These are phyloP conservation scores for Circinella minor DNA, from an alignment of 371 early-diverging fungal genomes.

Conservation along the genomic window DNA sequence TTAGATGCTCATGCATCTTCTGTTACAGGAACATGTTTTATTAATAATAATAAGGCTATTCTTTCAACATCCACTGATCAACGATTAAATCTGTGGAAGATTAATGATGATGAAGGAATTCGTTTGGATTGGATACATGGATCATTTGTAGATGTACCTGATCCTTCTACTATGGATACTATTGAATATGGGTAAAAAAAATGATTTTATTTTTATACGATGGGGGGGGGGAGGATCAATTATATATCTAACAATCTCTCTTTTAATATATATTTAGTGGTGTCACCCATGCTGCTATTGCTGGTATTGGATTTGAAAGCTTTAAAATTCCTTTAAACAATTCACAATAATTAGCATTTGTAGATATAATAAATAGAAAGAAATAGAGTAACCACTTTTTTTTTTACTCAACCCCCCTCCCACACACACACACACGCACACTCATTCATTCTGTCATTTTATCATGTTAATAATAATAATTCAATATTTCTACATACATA, in stretches of 20 bases:
- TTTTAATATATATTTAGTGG: constrained; percentile 18
- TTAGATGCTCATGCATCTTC: constrained; percentile 61
- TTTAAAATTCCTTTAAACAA: background rate
- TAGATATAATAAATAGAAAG: too few relatives aligned
- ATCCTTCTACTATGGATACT: constrained; percentile 64
- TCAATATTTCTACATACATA: too few relatives aligned
- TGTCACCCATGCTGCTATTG: constrained; percentile 40
- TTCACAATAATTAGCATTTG: background rate
- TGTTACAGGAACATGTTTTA: constrained; percentile 46
- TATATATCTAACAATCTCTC: background rate
- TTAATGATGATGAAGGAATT: constrained; percentile 27
- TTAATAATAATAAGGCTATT: constrained; percentile 27
- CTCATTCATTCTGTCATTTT: too few relatives aligned
- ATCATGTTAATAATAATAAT: too few relatives aligned
- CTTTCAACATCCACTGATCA: constrained; percentile 63
- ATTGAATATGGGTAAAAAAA: constrained; percentile 33
- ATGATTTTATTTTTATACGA: background rate
- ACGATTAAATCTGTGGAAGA: constrained; percentile 56
- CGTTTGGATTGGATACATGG: constrained; percentile 37
- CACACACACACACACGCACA: too few relatives aligned
- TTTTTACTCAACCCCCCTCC: too few relatives aligned
- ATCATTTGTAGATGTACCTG: constrained; percentile 62
- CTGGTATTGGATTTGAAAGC: constrained; percentile 58
- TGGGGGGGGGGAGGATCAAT: background rate
- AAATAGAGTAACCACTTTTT: too few relatives aligned